Base-by-base conservation (phyloP, 768 basidiomycete species). In the Mycena rebaudengoi region DNA sequence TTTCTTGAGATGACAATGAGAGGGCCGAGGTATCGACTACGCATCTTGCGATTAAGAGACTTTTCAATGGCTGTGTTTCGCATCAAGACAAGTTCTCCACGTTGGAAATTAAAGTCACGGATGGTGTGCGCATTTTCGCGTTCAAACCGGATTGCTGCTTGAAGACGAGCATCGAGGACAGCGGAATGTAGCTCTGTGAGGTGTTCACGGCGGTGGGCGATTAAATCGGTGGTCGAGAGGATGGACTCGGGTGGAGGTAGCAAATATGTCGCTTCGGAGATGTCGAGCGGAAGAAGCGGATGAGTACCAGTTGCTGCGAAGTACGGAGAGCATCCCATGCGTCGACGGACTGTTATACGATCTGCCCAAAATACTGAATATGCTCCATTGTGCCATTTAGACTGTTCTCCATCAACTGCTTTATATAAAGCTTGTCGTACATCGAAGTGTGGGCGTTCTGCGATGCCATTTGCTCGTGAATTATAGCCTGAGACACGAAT, bases 61-160 rank as follows among this genome's bases (percentile, higher is more conserved):
- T 70, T 73, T 35, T 79, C 76, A 16, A 76, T 66, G 1, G 48
- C 37, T 5, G 75, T 75, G 52, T 83, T 81, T 7, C 74, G 64
- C 1, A 78, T 69, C 0, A 52, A 26, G 7, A 52, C 50, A 5
- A 83, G 67, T 2, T 73, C 71, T 23, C 79, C 78, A 4, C 54
- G 58, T 26, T 69, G 32, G 58, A 78, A 81, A n/a, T 71, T 43
- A 45, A 60, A 74, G 26, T 75, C 62, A 2, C 44, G 41, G 28
- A 78, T 75, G 2, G 55, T 65, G 18, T 55, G 12, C 3, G 59
- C 55, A 39, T 75, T 70, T 0, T 69, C 54, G 13, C 61, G 35
- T 39, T 73, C 64, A 50, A 71, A 71, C 7, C 52, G 52, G 0
- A 21, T 20, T 3, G 70, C 71, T 5, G 65, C 70, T 23, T 61